A percentile compares a stretch with the other conserved stretches of the same genome.
Evolutionary conservation across 169 alveolate genomes (phyloP).

Genomic region (Blepharisma undulans): DNA sequence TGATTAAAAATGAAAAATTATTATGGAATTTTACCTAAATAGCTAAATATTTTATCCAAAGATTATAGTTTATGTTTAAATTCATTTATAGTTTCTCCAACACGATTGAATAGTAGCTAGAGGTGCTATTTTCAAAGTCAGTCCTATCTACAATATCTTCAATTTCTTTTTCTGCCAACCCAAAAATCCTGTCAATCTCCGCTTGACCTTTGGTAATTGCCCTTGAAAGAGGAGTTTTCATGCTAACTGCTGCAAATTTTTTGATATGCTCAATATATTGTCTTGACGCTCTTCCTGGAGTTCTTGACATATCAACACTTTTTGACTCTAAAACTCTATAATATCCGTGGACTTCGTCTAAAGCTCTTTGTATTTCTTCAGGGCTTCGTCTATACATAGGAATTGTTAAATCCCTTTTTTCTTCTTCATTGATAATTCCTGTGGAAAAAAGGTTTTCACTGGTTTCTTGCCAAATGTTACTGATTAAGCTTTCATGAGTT

Average conservation of each 20-base stretch:
- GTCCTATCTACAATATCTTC: background rate
- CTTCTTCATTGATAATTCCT: conserved; percentile 18
- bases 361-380: background rate
- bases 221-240: background rate
- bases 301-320: background rate
- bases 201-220: background rate
- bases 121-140: background rate
- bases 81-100: background rate
- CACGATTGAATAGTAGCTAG: background rate
- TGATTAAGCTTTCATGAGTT: background rate
- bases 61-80: no score
- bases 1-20: no score
- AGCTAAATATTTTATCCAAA: no score
- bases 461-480: background rate
- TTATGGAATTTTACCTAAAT: no score
- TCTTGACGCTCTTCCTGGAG: background rate
- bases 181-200: background rate
- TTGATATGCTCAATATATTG: background rate
- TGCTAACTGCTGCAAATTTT: background rate
- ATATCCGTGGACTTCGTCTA: background rate
- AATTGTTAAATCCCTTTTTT: background rate
- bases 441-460: background rate
- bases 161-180: background rate
- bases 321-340: background rate
- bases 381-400: background rate